Base-by-base conservation (phyloP, 352 stramenopile genomes). In the Pythium apleroticum region DNA sequence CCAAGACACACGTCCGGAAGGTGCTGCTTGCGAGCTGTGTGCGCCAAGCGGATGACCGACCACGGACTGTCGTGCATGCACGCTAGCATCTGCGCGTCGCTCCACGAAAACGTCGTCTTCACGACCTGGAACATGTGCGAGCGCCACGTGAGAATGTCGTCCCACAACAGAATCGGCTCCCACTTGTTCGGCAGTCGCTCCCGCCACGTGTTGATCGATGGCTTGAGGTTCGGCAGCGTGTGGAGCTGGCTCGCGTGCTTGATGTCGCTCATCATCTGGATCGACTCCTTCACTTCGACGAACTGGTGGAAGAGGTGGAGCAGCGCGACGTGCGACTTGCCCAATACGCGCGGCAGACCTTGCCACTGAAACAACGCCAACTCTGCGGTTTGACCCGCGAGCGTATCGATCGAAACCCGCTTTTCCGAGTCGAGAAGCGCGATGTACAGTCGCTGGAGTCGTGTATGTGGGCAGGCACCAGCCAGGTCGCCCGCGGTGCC, bases 171-270 rank as follows among this genome's bases (percentile, higher is more conserved):
- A 72, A 97, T 94, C 14, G 88, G 86, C 35, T 98, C 93, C 88
- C 92, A 97, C 69, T 96, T 96, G 73, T 98, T 98, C 10, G 92
- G 92, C 50, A 98, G 73, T 1, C 93, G 89, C 66, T 98, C 90
- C 46, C 91, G 76, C 93, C 93, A 98, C 53, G 89, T 97, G 76
- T 96, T 96, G 69, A 98, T 95, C 22, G 82, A 91, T 27, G 88
- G 83, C 66, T 97, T 97, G 33, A 98, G 77, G 53, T 98, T 96
- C 20, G 91, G 91, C 10, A 93, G 61, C n/a, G 86, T 89, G 57
- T 96, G 89, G 30, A 89, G 67, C 35, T 85, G 72, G 49, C 81
- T 95, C n/a, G 83, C 85, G 27, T 81, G 69, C 63, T 94, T 94
- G 35, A 97, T 93, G 37, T 96, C 86, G 50, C 72, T 58, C 87